Conservation (phyloP, 1,284 basidiomycete species). For the Volvariella surrecta region DNA sequence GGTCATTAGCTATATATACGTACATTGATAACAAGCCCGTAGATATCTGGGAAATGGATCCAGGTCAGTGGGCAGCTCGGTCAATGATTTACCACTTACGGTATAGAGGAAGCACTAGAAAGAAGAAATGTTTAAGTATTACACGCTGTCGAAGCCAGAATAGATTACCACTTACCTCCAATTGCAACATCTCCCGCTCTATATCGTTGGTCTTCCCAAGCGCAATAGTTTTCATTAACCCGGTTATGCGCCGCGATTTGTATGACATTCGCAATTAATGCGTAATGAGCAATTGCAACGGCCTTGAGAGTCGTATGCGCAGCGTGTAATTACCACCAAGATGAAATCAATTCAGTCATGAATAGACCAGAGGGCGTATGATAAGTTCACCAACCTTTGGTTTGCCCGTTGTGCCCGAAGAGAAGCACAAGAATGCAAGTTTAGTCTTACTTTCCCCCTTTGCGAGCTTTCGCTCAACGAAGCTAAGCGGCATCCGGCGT, state of each 20-base stretch:
- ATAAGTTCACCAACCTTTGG: conserved; percentile 23
- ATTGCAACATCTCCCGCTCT: conserved; percentile 39
- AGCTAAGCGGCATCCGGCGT: conserved; percentile 17
- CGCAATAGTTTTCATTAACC: conserved; percentile 27
- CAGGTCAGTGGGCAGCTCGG: conserved; percentile 5
- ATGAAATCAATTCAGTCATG: neutral
- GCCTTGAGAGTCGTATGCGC: no score
- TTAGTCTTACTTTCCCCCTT: conserved; percentile 64
- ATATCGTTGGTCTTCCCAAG: conserved; percentile 30
- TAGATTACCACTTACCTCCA: conserved; percentile 14
- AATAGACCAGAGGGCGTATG: neutral
- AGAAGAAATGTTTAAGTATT: conserved; percentile 11
- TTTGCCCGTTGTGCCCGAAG: conserved; percentile 49
- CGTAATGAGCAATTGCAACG: conserved; percentile 55
- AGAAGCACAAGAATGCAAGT: conserved; percentile 68
- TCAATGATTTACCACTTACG: conserved; percentile 19
- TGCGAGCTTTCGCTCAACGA: conserved; percentile 34
- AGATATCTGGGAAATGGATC: conserved; percentile 46
- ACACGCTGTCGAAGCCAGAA: neutral
- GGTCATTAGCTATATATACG: conserved; percentile 11
- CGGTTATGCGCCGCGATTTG: conserved; percentile 42
- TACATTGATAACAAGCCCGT: conserved; percentile 59
- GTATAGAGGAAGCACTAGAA: conserved; percentile 35
- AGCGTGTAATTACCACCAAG: neutral
- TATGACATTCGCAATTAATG: conserved; percentile 49